These are phyloP conservation scores for Thalassia testudinum DNA, from an alignment of 116 monocot genomes.

Conservation along the genomic window DNA sequence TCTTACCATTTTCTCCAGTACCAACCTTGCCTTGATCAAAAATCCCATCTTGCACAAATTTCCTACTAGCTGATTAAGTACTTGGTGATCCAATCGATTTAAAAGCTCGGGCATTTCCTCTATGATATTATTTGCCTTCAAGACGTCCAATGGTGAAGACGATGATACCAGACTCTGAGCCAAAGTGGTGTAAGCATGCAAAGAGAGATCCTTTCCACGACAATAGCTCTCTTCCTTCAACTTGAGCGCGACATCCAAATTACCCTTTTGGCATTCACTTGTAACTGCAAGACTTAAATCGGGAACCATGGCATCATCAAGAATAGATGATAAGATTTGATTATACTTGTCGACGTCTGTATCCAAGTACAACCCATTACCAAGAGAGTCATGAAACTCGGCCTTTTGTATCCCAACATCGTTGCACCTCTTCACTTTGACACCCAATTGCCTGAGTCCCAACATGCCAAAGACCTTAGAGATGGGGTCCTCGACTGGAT, in stretches of 20 bases:
- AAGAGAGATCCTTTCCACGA: conserved; percentile 28
- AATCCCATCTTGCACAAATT: conserved; percentile 41
- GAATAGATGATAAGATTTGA: conserved; percentile 21
- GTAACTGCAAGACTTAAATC: conserved; percentile 31
- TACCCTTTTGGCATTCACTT: conserved; percentile 25
- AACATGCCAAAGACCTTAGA: conserved; percentile 50
- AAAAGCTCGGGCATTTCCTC: conserved; percentile 26
- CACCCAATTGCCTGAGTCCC: conserved; percentile 44
- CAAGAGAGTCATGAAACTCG: conserved; percentile 83
- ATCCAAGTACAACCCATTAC: conserved; percentile 86
- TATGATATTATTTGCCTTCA: conserved; percentile 19
- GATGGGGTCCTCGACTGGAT: conserved; percentile 28
- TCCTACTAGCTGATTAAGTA: conserved; percentile 28
- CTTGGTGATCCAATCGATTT: conserved; percentile 23
- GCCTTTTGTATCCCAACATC: conserved; percentile 28
- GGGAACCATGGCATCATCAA: conserved; percentile 39
- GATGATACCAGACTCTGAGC: conserved; percentile 18
- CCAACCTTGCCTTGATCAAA: conserved; percentile 16
- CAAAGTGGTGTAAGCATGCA: conserved; percentile 22
- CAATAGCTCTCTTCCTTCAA: conserved; percentile 30
- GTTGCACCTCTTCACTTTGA: conserved; percentile 81
- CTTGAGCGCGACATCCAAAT: conserved; percentile 24
- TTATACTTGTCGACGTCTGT: conserved; percentile 52
- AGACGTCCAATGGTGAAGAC: conserved; percentile 9
- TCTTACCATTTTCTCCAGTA: conserved; percentile 26